Percentiles rank a stretch among this genome's conserved stretches.
phyloP scores from a whole-genome alignment of 371 early-diverging fungal species.

The Syncephalastrum racemosum region DNA sequence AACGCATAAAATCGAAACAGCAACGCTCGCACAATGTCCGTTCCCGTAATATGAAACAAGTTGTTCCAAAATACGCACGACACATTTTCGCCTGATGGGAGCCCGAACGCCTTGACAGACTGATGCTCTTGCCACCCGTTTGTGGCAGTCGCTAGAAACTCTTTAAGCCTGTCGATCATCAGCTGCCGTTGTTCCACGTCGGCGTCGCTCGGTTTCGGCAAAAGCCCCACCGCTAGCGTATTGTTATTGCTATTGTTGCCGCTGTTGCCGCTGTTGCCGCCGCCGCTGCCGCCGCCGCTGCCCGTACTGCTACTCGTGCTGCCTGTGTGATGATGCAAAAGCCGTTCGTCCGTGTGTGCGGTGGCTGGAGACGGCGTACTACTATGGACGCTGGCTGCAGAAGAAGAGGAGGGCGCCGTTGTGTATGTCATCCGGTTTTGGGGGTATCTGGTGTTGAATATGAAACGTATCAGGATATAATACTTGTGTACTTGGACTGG shows the following conservation, averaged over 20 bases:
- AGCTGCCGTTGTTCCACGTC: constrained; percentile 30
- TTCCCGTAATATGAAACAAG: constrained; percentile 94
- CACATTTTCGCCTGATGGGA: constrained; percentile 85
- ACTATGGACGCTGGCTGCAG: too few species aligned
- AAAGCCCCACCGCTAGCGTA: constrained; percentile 2
- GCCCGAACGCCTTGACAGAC: constrained; percentile 63
- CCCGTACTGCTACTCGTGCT: too few species aligned
- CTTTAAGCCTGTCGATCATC: constrained; percentile 53
- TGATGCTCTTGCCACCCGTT: constrained; percentile 51
- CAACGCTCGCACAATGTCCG: constrained; percentile 97
- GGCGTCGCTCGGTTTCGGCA: constrained; percentile 24
- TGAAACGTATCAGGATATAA: too few species aligned
- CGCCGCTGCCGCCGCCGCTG: too few species aligned
- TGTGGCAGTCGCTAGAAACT: constrained; percentile 62
- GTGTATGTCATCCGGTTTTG: too few species aligned
- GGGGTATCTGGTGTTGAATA: too few species aligned
- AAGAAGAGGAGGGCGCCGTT: too few species aligned
- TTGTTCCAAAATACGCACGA: constrained; percentile 93
- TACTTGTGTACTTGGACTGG: too few species aligned
- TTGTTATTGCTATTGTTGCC: constrained; percentile 7
- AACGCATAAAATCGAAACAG: constrained; percentile 92
- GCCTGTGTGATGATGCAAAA: too few species aligned
- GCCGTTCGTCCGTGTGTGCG: too few species aligned
- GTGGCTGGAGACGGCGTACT: too few species aligned
- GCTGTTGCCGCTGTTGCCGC: neutral